Evolutionary conservation across 164 flowering plant species (phyloP).

Genomic region (Euptelea pleiosperma): DNA sequence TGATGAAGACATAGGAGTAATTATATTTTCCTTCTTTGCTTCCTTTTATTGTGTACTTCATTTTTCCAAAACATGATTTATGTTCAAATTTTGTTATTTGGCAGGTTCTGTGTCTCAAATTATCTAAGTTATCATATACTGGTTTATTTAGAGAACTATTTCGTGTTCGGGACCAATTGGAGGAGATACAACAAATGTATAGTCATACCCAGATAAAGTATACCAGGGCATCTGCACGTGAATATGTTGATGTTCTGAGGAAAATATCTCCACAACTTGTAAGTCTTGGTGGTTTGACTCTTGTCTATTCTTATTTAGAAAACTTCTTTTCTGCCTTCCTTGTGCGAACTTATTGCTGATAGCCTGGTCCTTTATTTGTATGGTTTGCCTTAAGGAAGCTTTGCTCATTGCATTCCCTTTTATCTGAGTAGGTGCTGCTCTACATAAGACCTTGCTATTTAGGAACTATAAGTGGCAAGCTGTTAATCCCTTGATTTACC

Average conservation of each 20-base stretch:
- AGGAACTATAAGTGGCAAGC: too few species aligned
- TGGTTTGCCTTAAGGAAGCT: too few species aligned
- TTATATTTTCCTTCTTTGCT: neutral
- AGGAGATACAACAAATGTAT: neutral
- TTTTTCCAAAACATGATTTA: neutral
- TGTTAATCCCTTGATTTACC: too few species aligned
- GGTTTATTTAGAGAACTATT: neutral
- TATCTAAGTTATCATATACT: neutral
- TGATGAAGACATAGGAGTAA: neutral
- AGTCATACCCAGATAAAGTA: neutral
- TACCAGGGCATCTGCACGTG: neutral
- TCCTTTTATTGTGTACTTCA: neutral
- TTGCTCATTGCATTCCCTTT: too few species aligned
- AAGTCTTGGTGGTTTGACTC: neutral
- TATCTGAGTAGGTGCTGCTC: too few species aligned
- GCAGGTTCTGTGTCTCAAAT: neutral
- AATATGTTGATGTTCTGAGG: neutral
- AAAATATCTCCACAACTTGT: neutral
- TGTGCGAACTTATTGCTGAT: too few species aligned
- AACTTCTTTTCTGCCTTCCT: too few species aligned
- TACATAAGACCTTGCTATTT: too few species aligned
- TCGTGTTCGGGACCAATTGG: neutral
- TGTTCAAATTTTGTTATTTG: neutral
- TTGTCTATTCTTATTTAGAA: neutral
- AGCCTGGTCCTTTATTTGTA: too few species aligned